These are phyloP conservation scores for Monosporascus cannonballus DNA, from an alignment of 2,329 filamentous ascomycete genomes.

Conservation along the genomic window DNA sequence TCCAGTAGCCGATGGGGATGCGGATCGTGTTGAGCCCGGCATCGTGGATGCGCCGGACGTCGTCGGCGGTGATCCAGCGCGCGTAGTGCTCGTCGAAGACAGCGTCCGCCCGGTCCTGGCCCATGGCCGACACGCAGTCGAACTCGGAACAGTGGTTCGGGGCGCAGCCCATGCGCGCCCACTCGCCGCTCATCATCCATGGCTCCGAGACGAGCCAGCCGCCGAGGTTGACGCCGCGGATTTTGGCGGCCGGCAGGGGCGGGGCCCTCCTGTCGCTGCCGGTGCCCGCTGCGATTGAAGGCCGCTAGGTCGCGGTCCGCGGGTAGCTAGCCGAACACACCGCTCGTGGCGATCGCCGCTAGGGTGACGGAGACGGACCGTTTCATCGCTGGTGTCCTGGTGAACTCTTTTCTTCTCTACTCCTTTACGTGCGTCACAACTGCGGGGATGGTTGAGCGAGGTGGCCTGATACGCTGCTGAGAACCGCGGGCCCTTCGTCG, in stretches of 20 bases:
- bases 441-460: no score
- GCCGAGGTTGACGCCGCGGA: constrained; percentile 51
- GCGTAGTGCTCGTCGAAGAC: constrained; percentile 46
- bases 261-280: not conserved
- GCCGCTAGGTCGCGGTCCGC: not conserved
- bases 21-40: constrained; percentile 48
- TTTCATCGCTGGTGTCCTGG: not conserved
- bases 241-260: constrained; percentile 27
- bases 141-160: constrained; percentile 39
- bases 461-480: no score
- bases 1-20: constrained; percentile 51
- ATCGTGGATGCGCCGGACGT: constrained; percentile 42
- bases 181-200: constrained; percentile 43
- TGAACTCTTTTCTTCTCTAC: no score
- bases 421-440: no score
- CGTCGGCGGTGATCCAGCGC: constrained; percentile 41
- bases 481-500: no score
- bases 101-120: constrained; percentile 38
- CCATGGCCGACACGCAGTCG: constrained; percentile 44
- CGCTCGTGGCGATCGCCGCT: not conserved
- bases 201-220: constrained; percentile 47
- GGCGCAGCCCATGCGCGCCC: constrained; percentile 42
- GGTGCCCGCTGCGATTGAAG: not conserved
- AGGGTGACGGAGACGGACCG: not conserved
- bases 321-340: not conserved